phyloP scores from a whole-genome alignment of 2,329 filamentous ascomycete species.

The Colletotrichum sp. region DNA sequence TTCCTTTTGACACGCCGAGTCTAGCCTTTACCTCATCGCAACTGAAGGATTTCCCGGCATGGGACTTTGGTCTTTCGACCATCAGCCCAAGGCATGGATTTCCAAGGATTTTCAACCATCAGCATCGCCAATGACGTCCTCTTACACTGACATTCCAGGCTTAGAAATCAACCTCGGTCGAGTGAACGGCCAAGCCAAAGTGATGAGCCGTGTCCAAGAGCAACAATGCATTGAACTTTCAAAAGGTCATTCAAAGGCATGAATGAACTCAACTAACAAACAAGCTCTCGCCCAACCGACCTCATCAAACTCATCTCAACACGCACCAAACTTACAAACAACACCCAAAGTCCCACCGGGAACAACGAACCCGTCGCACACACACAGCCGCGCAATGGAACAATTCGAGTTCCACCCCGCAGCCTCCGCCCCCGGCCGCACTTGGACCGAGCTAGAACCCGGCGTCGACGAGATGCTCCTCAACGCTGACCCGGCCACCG shows the following conservation, averaged over 20 bases:
- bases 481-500: slow-evolving; percentile 33
- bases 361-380: not conserved
- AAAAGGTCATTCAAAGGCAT: not conserved
- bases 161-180: not conserved
- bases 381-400: slow-evolving; percentile 24
- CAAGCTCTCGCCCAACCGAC: not conserved
- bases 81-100: not conserved
- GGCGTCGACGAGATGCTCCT: slow-evolving; percentile 40
- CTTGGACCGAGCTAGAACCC: slow-evolving; percentile 31
- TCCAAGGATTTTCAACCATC: not conserved
- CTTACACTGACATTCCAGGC: not conserved
- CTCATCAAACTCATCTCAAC: not conserved
- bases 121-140: not conserved
- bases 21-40: not conserved
- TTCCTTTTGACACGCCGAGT: not conserved
- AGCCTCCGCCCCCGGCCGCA: slow-evolving; percentile 20
- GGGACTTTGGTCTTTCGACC: not conserved
- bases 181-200: not conserved
- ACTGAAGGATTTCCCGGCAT: not conserved
- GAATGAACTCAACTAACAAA: not conserved
- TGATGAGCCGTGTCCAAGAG: not conserved
- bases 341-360: not conserved
- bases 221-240: not conserved
- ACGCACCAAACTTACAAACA: not conserved
- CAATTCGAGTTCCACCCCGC: slow-evolving; percentile 32